phyloP scores from a whole-genome alignment of 1,139 yeast genomes.

The Taphrina deformans region DNA sequence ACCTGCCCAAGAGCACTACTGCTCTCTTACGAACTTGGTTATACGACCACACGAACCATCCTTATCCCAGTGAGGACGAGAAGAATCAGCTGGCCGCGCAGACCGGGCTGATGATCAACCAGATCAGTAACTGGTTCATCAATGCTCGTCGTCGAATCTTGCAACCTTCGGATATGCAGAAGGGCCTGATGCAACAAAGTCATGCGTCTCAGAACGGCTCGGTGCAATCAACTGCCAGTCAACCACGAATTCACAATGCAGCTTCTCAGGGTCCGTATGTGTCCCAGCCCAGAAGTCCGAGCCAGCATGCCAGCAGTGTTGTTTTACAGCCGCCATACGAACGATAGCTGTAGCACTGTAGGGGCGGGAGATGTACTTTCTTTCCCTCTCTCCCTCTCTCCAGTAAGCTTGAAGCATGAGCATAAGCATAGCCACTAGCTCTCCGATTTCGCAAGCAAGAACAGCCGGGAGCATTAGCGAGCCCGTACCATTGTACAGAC shows the following conservation, averaged over 20 bases:
- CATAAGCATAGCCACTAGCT: not conserved
- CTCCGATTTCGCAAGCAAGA: not conserved
- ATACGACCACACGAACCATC: conserved; percentile 79
- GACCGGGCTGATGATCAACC: conserved; percentile 89
- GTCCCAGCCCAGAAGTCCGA: not conserved
- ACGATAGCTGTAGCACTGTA: not conserved
- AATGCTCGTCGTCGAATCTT: conserved; percentile 76
- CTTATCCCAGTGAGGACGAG: conserved; percentile 91
- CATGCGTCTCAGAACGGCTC: not conserved
- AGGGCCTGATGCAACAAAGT: not conserved
- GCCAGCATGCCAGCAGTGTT: not conserved
- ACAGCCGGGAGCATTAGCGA: not conserved
- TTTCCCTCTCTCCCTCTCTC: too few relatives aligned
- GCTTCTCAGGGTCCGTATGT: not conserved
- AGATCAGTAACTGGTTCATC: conserved; percentile 93
- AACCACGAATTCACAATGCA: not conserved
- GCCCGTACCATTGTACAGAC: not conserved
- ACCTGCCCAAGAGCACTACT: conserved; percentile 87
- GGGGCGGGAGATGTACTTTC: too few relatives aligned
- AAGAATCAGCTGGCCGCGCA: conserved; percentile 73
- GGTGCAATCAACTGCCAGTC: not conserved
- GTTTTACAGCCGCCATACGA: conserved; percentile 5
- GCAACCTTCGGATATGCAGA: conserved; percentile 15
- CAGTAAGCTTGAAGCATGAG: too few relatives aligned
- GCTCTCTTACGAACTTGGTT: conserved; percentile 81